phyloP scores from a whole-genome alignment of 148 eudicot species.

The Dysphania ambrosioides region DNA sequence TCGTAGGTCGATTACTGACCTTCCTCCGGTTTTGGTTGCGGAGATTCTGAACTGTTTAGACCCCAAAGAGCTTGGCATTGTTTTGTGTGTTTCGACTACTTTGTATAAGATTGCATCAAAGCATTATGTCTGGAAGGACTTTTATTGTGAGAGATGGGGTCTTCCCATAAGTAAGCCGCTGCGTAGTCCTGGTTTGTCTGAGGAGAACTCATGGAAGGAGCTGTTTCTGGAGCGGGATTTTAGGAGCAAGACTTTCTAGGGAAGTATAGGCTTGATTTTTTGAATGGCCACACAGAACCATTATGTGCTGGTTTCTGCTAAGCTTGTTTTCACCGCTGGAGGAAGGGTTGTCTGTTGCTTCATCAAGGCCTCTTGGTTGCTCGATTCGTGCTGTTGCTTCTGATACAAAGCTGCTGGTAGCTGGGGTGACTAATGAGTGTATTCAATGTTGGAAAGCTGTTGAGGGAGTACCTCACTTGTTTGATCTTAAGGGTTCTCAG shows the following conservation, averaged over 20 bases:
- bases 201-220: slow-evolving; percentile 89
- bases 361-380: slow-evolving; percentile 79
- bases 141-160: slow-evolving; percentile 93
- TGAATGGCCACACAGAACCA: slow-evolving; percentile 75
- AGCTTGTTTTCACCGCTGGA: slow-evolving; percentile 80
- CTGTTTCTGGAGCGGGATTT: slow-evolving; percentile 88
- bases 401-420: slow-evolving; percentile 66
- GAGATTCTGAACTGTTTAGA: slow-evolving; percentile 86
- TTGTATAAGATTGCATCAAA: slow-evolving; percentile 71
- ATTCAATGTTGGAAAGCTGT: slow-evolving; percentile 86
- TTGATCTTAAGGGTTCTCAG: slow-evolving; percentile 56
- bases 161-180: slow-evolving; percentile 45
- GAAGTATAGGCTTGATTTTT: slow-evolving; percentile 55
- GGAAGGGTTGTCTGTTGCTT: slow-evolving; percentile 66
- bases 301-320: slow-evolving; percentile 69
- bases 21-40: slow-evolving; percentile 69
- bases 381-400: slow-evolving; percentile 85
- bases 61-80: slow-evolving; percentile 87
- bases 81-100: slow-evolving; percentile 72
- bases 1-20: slow-evolving; percentile 61
- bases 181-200: slow-evolving; percentile 34
- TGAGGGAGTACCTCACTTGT: slow-evolving; percentile 65
- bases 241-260: slow-evolving; percentile 74
- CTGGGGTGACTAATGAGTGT: slow-evolving; percentile 89
- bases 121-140: slow-evolving; percentile 82